A percentile compares a stretch with the other conserved stretches of the same genome.
Evolutionary conservation across 257 asterid genomes (phyloP).

Genomic region (Solanum stenotomum): DNA sequence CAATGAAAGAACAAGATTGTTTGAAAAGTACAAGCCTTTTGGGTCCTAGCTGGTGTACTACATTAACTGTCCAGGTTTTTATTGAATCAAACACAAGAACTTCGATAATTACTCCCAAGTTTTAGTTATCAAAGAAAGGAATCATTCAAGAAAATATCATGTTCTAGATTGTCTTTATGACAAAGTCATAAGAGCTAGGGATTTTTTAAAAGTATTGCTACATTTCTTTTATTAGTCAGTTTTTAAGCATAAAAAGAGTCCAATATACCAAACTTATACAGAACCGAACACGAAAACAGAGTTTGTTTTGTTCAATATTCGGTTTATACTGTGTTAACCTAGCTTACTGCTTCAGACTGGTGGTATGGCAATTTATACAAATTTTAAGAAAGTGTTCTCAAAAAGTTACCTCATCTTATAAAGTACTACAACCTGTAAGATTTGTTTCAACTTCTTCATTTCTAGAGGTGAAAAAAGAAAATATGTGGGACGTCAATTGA

Average conservation of each 20-base stretch:
- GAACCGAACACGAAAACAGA: background rate
- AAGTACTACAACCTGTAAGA: slow-evolving; percentile 91
- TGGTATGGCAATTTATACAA: background rate
- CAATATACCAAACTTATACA: no score
- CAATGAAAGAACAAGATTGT: no score
- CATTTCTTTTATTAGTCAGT: no score
- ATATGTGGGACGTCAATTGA: no score
- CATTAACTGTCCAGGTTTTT: no score
- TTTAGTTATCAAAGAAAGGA: background rate
- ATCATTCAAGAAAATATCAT: background rate
- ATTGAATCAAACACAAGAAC: no score
- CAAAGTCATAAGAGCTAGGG: background rate
- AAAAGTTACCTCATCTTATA: slow-evolving; percentile 59
- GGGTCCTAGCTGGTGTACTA: no score
- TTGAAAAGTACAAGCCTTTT: no score
- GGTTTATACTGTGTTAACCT: background rate
- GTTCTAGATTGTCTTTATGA: background rate
- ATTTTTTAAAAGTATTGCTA: background rate
- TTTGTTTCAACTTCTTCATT: slow-evolving; percentile 66
- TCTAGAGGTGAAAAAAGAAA: slow-evolving; percentile 54
- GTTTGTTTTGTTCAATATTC: background rate
- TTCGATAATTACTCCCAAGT: no score
- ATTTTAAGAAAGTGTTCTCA: background rate
- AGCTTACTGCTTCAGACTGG: background rate
- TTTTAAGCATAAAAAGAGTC: no score